A percentile compares a stretch with the other conserved stretches of the same genome.
phyloP scores from a whole-genome alignment of 2,329 filamentous ascomycete genomes.

The Malbranchea zuffiana region DNA sequence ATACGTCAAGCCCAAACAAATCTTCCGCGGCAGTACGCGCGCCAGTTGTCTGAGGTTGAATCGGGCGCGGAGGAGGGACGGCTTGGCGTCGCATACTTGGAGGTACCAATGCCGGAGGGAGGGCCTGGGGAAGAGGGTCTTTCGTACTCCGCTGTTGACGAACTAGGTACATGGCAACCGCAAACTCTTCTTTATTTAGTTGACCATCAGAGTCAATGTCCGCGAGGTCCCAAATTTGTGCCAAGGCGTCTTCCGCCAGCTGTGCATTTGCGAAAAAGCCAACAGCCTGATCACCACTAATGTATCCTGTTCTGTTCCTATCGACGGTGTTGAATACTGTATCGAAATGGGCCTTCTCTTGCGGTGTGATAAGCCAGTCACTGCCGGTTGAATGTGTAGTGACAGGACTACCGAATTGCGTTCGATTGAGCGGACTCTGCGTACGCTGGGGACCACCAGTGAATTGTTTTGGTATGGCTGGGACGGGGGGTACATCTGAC shows the following conservation, averaged over 20 bases:
- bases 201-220: constrained; percentile 87
- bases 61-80: constrained; percentile 26
- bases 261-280: constrained; percentile 88
- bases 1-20: constrained; percentile 79
- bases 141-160: constrained; percentile 71
- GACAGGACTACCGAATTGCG: constrained; percentile 41
- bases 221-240: constrained; percentile 93
- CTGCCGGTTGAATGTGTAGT: constrained; percentile 46
- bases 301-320: constrained; percentile 65
- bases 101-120: constrained; percentile 73
- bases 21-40: constrained; percentile 84
- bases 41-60: constrained; percentile 31
- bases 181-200: constrained; percentile 80
- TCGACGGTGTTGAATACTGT: constrained; percentile 75
- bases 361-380: constrained; percentile 73
- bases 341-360: constrained; percentile 82
- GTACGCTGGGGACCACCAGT: constrained; percentile 53
- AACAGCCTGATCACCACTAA: constrained; percentile 90
- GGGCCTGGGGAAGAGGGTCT: constrained; percentile 58
- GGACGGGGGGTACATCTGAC: constrained; percentile 44
- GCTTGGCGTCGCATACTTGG: constrained; percentile 62
- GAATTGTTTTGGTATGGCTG: constrained; percentile 71
- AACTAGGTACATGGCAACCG: constrained; percentile 95
- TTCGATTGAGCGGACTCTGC: constrained; percentile 47
- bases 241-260: constrained; percentile 75